phyloP scores from a whole-genome alignment of 169 alveolate species.

The Theileria annulata region DNA sequence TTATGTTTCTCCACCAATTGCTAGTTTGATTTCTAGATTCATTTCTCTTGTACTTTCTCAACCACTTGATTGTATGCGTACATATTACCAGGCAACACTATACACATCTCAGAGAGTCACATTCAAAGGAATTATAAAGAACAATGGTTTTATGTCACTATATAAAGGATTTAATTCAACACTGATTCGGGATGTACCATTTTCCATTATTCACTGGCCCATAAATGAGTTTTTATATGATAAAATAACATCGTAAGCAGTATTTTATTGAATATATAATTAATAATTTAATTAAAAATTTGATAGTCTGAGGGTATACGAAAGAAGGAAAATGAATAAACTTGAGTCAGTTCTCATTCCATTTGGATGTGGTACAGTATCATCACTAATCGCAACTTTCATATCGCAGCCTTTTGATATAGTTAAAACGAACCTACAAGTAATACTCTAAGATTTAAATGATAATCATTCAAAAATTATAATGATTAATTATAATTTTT shows the following conservation, averaged over 20 bases:
- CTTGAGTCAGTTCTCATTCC: slow-evolving; percentile 30
- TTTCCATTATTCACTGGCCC: slow-evolving; percentile 69
- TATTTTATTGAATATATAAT: no score
- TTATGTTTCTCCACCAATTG: slow-evolving; percentile 28
- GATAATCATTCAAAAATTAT: neutral
- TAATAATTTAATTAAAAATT: neutral
- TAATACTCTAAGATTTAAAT: neutral
- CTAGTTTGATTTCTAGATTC: slow-evolving; percentile 54
- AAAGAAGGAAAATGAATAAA: neutral
- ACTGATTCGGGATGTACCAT: slow-evolving; percentile 60
- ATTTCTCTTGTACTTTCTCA: slow-evolving; percentile 29
- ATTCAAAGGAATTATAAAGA: slow-evolving; percentile 10
- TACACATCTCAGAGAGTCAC: neutral
- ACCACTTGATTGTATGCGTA: slow-evolving; percentile 65
- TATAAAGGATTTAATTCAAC: slow-evolving; percentile 54
- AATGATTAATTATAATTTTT: neutral
- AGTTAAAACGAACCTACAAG: slow-evolving; percentile 62
- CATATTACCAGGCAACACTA: slow-evolving; percentile 59
- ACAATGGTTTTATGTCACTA: slow-evolving; percentile 20
- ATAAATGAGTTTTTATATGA: slow-evolving; percentile 47
- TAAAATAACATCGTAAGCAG: neutral
- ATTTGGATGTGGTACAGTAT: slow-evolving; percentile 35
- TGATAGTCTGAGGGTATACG: neutral
- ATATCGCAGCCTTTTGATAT: slow-evolving; percentile 68
- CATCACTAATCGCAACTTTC: slow-evolving; percentile 44